Base-by-base conservation (phyloP, 768 basidiomycete genomes). In the Mycena albidolilacea region DNA sequence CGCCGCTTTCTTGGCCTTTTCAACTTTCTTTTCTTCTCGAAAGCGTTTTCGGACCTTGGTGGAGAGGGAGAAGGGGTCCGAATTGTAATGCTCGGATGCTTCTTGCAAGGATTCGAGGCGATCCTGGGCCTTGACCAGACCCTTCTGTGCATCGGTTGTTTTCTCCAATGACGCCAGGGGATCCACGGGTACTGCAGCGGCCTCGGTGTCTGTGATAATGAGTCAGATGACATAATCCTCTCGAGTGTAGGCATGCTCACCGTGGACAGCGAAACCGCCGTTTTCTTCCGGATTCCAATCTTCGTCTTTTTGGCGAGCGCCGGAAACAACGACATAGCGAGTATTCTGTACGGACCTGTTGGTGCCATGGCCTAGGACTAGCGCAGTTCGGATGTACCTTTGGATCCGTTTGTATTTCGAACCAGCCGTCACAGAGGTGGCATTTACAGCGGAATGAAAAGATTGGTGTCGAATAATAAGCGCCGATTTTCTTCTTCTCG, bases 271-370 rank as follows among this genome's bases (percentile, higher is more conserved):
- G 77, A 89, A 98, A 0, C 97, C 97, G 7, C 97, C 97, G 71
- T 97, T 95, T 82, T 98, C 97, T 80, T 93, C 96, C 1, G 97
- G 97, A 80, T 98, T 87, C 98, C 98, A 99, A 62, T 98, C 96
- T 79, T 97, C 94, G 65, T 96, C 93, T 81, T 99, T 97, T 80
- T 94, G 93, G 70, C 94, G 87, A n/a, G 98, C 98, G 6, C 98
- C 98, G 23, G 93, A 93, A 3, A 90, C 87, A 1, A 99, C 98
- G 30, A 98, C 92, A 78, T 99, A 99, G 19, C 94, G 90, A 1
- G 98, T 97, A 78, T 99, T 98, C 98, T 98, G 76, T 1, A 63
- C 8, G 48, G 1, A 50, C 44, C 38, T 57, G 62, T 21, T 38
- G 37, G 39, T n/a, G 38, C 10, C 39, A 35, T 48, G 30, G 41